Conservation (phyloP, 73 alveolate genomes). For the Paramecium pentaurelia region DNA sequence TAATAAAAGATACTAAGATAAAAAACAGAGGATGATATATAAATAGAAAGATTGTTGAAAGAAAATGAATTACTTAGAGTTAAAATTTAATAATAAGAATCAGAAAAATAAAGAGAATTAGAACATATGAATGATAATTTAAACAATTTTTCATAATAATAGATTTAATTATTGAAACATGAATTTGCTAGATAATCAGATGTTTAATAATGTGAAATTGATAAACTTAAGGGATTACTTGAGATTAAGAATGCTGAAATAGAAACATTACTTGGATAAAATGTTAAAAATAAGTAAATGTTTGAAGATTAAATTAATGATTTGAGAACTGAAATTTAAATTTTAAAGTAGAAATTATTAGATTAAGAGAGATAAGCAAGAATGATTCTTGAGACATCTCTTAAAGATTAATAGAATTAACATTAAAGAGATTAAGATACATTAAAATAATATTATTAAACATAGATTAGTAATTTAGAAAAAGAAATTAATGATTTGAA, state of each 20-base stretch:
- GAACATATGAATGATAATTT: slow-evolving; percentile 26
- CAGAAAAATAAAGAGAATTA: slow-evolving; percentile 39
- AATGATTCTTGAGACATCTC: not conserved
- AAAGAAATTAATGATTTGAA: slow-evolving; percentile 14
- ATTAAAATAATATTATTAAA: not conserved
- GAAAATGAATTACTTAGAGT: slow-evolving; percentile 42
- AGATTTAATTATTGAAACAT: not conserved
- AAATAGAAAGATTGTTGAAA: slow-evolving; percentile 25
- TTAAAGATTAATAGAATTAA: not conserved
- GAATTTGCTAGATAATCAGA: slow-evolving; percentile 36
- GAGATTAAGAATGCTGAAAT: slow-evolving; percentile 48
- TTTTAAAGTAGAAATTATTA: not conserved
- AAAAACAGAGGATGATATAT: slow-evolving; percentile 15
- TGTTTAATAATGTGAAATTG: not conserved
- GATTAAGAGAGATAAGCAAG: slow-evolving; percentile 17
- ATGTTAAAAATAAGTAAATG: not conserved
- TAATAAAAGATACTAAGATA: not conserved
- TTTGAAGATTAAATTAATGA: slow-evolving; percentile 38
- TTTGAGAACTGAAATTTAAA: not conserved
- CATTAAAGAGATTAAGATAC: slow-evolving; percentile 42
- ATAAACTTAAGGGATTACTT: slow-evolving; percentile 32
- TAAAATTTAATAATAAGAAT: not conserved
- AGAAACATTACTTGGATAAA: not conserved
- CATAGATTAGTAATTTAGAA: not conserved
- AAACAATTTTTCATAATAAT: not conserved